These are phyloP conservation scores for Wallacemonas sp. DNA, from an alignment of 208 protist species.

Conservation along the genomic window DNA sequence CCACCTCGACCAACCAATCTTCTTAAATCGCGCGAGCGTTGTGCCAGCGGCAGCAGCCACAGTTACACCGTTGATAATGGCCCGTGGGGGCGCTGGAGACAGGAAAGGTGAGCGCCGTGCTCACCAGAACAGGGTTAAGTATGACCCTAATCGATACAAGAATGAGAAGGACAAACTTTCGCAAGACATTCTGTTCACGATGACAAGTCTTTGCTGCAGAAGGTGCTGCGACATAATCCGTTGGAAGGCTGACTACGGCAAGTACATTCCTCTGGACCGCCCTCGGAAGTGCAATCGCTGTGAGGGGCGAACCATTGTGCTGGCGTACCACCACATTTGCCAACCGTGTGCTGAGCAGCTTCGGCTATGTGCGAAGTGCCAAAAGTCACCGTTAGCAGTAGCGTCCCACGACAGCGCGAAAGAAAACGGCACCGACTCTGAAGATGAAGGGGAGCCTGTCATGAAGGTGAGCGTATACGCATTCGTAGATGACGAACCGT, in stretches of 20 bases:
- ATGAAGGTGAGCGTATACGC: conserved; percentile 35
- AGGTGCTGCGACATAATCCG: conserved; percentile 86
- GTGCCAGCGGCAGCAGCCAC: not conserved
- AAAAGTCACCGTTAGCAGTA: conserved; percentile 37
- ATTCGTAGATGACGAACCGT: conserved; percentile 52
- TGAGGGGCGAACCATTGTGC: conserved; percentile 39
- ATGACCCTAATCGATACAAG: conserved; percentile 78
- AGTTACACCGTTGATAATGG: conserved; percentile 36
- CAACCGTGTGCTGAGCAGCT: conserved; percentile 46
- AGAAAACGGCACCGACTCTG: conserved; percentile 7
- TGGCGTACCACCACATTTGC: conserved; percentile 86
- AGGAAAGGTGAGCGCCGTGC: conserved; percentile 34
- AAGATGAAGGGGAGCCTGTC: conserved; percentile 6
- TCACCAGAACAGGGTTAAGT: conserved; percentile 75
- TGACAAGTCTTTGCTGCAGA: conserved; percentile 80
- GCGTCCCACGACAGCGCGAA: not conserved
- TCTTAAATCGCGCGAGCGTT: conserved; percentile 3
- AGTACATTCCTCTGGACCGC: conserved; percentile 62
- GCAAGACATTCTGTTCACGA: conserved; percentile 23
- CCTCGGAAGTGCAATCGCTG: conserved; percentile 74
- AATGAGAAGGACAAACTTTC: conserved; percentile 63
- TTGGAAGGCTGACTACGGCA: conserved; percentile 89
- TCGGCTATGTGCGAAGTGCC: conserved; percentile 80
- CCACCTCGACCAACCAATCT: not conserved
- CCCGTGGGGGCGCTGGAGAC: conserved; percentile 12